phyloP scores from a whole-genome alignment of 2,329 filamentous ascomycete species.

The Plenodomus biglobosus region DNA sequence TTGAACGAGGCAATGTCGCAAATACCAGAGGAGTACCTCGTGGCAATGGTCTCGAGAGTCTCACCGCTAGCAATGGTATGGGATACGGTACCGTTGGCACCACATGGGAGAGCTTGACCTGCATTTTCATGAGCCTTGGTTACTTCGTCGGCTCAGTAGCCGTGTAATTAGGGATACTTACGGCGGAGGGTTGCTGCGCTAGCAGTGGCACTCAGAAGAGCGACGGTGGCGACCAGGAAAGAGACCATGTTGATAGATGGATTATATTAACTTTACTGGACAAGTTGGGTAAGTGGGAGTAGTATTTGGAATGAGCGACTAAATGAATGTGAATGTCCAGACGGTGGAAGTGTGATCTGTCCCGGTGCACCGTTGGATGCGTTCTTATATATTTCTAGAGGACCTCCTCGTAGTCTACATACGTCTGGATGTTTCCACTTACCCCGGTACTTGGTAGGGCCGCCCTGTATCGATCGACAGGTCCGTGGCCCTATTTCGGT shows the following conservation, averaged over 20 bases:
- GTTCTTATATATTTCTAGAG: not conserved
- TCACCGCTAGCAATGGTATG: not conserved
- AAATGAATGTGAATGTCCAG: not conserved
- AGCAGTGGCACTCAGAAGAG: slow-evolving; percentile 1
- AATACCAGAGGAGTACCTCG: not conserved
- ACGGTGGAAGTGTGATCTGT: not conserved
- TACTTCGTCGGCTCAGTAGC: not conserved
- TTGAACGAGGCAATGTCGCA: slow-evolving; percentile 3
- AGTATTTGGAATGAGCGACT: not conserved
- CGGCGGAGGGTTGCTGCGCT: not conserved
- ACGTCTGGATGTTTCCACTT: not conserved
- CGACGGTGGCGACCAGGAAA: not conserved
- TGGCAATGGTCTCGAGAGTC: not conserved
- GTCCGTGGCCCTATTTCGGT: not conserved
- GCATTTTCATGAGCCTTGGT: not conserved
- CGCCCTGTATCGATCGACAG: not conserved
- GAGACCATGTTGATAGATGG: slow-evolving; percentile 1
- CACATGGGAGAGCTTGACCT: not conserved
- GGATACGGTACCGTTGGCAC: not conserved
- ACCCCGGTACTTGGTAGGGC: not conserved
- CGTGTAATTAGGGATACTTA: not conserved
- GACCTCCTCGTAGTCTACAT: not conserved
- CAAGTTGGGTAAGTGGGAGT: not conserved
- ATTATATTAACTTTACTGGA: not conserved
- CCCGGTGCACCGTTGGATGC: not conserved